Evolutionary conservation across 176 grass and related monocot genomes (phyloP).

Genomic region (Cenchrus fungigraminus): DNA sequence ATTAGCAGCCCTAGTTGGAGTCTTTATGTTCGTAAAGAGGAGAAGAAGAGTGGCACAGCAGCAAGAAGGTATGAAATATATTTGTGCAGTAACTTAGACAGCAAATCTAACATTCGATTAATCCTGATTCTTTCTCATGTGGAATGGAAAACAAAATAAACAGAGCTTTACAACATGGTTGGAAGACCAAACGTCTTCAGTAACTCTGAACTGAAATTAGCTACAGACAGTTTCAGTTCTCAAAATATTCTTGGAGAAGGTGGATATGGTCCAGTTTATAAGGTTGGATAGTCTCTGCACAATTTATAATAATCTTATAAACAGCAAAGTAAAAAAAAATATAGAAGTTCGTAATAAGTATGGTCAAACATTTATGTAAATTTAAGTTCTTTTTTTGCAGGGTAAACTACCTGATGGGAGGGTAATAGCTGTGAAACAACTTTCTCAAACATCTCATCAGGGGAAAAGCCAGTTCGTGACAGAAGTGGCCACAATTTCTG

Average conservation of each 20-base stretch:
- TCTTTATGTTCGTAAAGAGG: conserved; percentile 7
- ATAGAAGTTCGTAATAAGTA: no score
- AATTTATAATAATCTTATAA: background rate
- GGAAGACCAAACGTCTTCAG: conserved; percentile 23
- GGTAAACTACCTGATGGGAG: conserved; percentile 21
- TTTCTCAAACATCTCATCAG: conserved; percentile 26
- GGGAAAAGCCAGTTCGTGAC: conserved; percentile 22
- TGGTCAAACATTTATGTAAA: background rate
- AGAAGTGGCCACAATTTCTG: conserved; percentile 33
- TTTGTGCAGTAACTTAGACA: background rate
- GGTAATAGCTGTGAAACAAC: conserved; percentile 30
- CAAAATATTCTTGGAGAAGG: conserved; percentile 27
- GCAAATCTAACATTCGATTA: background rate
- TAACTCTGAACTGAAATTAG: conserved; percentile 17
- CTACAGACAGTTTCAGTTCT: conserved; percentile 15
- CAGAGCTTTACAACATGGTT: conserved; percentile 21
- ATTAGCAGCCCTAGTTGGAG: background rate
- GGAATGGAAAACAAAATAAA: background rate
- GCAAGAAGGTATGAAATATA: conserved; percentile 13
- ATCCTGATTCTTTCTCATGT: background rate
- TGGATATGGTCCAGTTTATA: conserved; percentile 21
- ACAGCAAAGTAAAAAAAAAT: background rate
- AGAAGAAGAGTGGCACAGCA: conserved; percentile 19
- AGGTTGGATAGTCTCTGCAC: background rate
- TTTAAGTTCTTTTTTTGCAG: background rate